Percentiles rank a stretch among this genome's conserved stretches.
Conservation (phyloP, 495 filamentous ascomycete species). For the Penicillium lagena region DNA sequence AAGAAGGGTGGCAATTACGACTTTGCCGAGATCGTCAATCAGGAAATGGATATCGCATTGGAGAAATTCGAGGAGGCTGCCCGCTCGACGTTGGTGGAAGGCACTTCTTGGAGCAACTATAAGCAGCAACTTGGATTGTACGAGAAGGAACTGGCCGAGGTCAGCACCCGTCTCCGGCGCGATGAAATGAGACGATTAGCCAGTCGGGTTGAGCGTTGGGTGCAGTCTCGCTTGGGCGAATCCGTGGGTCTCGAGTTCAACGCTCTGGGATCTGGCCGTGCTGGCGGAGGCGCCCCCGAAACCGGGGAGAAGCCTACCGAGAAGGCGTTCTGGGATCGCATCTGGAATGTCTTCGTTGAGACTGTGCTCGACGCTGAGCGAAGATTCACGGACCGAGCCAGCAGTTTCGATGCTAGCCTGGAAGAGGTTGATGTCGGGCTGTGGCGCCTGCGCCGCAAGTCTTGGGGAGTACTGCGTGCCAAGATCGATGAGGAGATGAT, state of each 20-base stretch:
- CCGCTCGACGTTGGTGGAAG: slow-evolving; percentile 63
- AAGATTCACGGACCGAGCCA: slow-evolving; percentile 78
- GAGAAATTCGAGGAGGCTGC: slow-evolving; percentile 74
- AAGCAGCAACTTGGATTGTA: slow-evolving; percentile 54
- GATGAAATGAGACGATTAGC: slow-evolving; percentile 96
- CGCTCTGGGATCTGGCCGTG: slow-evolving; percentile 79
- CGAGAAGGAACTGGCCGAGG: slow-evolving; percentile 79
- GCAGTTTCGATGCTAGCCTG: slow-evolving; percentile 85
- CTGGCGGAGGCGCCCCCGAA: slow-evolving; percentile 72
- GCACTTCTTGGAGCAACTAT: slow-evolving; percentile 75
- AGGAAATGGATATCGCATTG: slow-evolving; percentile 69
- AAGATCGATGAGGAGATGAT: slow-evolving; percentile 97
- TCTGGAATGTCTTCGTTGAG: slow-evolving; percentile 80
- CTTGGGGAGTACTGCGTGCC: slow-evolving; percentile 81
- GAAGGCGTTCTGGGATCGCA: slow-evolving; percentile 89
- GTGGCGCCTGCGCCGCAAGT: slow-evolving; percentile 87
- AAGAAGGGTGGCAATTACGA: slow-evolving; percentile 86
- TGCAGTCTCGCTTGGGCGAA: slow-evolving; percentile 78
- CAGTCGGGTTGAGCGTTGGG: slow-evolving; percentile 85
- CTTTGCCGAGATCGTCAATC: slow-evolving; percentile 87
- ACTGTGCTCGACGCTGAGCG: slow-evolving; percentile 82
- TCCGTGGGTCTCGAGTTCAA: slow-evolving; percentile 92
- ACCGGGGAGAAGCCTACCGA: slow-evolving; percentile 67
- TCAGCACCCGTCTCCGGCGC: slow-evolving; percentile 71
- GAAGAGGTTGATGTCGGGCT: slow-evolving; percentile 91